phyloP scores from a whole-genome alignment of 495 filamentous ascomycete species.

The Sabuloglossum arenarium region DNA sequence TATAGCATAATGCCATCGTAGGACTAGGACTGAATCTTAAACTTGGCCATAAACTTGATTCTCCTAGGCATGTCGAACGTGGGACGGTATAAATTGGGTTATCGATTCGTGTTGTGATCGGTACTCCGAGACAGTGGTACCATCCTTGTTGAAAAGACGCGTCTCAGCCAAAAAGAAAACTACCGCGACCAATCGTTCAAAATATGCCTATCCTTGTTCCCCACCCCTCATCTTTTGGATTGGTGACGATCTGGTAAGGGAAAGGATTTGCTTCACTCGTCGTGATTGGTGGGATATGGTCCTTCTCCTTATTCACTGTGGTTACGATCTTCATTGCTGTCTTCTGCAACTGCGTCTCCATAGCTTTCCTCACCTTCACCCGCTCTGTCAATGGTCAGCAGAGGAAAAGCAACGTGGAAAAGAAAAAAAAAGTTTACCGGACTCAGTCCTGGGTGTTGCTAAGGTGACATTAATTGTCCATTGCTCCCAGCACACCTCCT shows the following conservation, averaged over 20 bases:
- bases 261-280: slow-evolving; percentile 86
- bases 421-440: slow-evolving; percentile 32
- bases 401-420: not conserved
- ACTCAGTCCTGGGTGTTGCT: slow-evolving; percentile 70
- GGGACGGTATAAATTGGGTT: not conserved
- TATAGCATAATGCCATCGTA: not conserved
- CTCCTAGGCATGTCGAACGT: not conserved
- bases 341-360: slow-evolving; percentile 68
- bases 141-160: not conserved
- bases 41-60: not conserved
- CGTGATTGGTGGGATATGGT: slow-evolving; percentile 94
- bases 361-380: slow-evolving; percentile 66
- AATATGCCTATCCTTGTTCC: slow-evolving; percentile 62
- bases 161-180: not conserved
- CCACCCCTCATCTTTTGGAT: slow-evolving; percentile 61
- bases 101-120: not conserved
- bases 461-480: slow-evolving; percentile 88
- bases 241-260: slow-evolving; percentile 60
- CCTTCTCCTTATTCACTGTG: slow-evolving; percentile 69
- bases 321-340: slow-evolving; percentile 73
- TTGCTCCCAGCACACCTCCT: slow-evolving; percentile 91
- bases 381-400: slow-evolving; percentile 32
- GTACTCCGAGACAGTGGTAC: not conserved
- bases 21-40: not conserved
- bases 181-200: slow-evolving; percentile 15